phyloP scores from a whole-genome alignment of 2,329 filamentous ascomycete species.

The Arachnopeziza araneosa region DNA sequence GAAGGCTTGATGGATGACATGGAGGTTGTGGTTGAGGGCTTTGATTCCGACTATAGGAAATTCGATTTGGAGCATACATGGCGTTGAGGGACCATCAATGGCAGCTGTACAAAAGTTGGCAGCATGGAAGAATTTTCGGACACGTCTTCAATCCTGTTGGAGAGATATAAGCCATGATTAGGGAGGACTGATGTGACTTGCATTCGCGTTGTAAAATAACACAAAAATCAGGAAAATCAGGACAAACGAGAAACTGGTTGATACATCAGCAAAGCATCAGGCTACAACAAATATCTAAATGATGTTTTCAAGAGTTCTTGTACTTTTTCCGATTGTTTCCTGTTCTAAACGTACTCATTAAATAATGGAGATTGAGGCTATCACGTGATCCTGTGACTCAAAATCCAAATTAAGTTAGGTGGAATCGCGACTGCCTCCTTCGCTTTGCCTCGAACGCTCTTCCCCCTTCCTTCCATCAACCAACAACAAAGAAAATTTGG shows the following conservation, averaged over 20 bases:
- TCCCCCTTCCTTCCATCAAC: background rate
- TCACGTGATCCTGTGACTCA: background rate
- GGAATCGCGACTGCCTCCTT: background rate
- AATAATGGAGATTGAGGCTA: too few species aligned
- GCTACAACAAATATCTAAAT: too few species aligned
- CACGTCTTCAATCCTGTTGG: background rate
- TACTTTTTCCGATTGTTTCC: too few species aligned
- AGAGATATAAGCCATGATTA: background rate
- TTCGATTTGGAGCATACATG: constrained; percentile 6
- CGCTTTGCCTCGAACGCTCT: background rate
- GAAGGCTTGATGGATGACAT: background rate
- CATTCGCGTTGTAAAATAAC: background rate
- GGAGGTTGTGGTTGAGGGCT: background rate
- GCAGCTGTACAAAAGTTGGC: background rate
- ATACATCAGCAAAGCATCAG: background rate
- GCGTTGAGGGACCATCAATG: constrained; percentile 7
- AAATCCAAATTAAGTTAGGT: background rate
- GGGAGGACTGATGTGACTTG: background rate
- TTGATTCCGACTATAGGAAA: background rate
- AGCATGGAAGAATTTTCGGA: background rate
- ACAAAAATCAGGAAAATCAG: background rate
- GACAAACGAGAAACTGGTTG: background rate
- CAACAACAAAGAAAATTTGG: background rate
- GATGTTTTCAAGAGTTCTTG: too few species aligned
- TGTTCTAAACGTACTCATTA: too few species aligned